Evolutionary conservation across 148 eudicot genomes (phyloP), one percentile per base, ranked within the genome.

Genomic region (Arbutus unedo): DNA sequence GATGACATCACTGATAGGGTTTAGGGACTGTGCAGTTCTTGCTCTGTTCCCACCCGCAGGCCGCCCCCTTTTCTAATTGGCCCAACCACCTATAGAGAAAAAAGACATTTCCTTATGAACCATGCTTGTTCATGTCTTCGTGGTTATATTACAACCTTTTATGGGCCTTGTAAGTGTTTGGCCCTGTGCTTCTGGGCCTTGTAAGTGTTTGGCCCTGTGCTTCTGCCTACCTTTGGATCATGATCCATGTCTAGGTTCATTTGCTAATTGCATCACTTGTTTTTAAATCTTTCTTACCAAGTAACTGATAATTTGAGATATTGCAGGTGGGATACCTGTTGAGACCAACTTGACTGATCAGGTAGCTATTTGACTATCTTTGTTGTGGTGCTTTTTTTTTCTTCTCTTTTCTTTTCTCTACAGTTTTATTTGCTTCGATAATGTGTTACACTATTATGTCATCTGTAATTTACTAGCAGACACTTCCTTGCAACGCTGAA

Each of bases 401-500:
- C 70, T 66, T 51, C 77, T 62, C 49, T 72, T 64, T 23, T 50
- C 56, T 44, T 45, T 41, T 79, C 15, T 31, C 19, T 70, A 41
- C 73, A 75, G 41, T 79, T 80, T 81, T 81, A n/a, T n/a, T 79
- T 86, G 38, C 81, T 70, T 77, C 77, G 73, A 18, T 81, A 59
- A 67, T 77, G 41, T 75, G 45, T 78, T 83, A 60, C 45, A 50
- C 60, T 74, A 70, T 43, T 79, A 16, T 77, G 82, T 86, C 47
- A 80, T 84, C 84, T 87, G 68, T 78, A 13, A 83, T 86, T 19
- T 82, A 59, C 85, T 84, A 77, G 81, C 92, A 97, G 99, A 89
- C 88, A 67, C 85, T 90, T 84, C 80, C 91, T 48, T 96, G 96
- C 75, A 93, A 94, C 88, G 92, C 90, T 85, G 96, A 92, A 90